Evolutionary conservation across 2,329 filamentous ascomycete species (phyloP).

Genomic region (Pyrenophora teres): DNA sequence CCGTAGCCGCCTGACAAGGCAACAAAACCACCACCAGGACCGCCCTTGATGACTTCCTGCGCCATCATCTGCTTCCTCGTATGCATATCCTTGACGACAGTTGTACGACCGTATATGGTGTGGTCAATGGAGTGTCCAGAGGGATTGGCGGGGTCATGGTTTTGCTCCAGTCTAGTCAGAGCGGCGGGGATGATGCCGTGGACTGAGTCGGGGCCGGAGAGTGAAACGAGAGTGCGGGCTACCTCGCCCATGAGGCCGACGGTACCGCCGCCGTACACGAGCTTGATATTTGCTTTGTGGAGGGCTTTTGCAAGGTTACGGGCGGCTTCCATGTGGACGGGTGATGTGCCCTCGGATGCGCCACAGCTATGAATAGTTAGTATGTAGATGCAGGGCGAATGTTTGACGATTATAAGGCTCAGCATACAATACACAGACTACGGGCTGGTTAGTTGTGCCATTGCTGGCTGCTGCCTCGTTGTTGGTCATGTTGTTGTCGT

Average conservation of each 20-base stretch:
- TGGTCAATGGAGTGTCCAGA: slow-evolving; percentile 60
- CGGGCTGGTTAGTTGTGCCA: slow-evolving; percentile 54
- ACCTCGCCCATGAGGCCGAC: slow-evolving; percentile 95
- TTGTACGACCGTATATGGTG: slow-evolving; percentile 76
- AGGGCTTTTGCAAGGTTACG: slow-evolving; percentile 74
- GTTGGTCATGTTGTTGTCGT: slow-evolving; percentile 26
- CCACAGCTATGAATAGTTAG: slow-evolving; percentile 68
- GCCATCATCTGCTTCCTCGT: slow-evolving; percentile 95
- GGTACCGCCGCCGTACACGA: slow-evolving; percentile 95
- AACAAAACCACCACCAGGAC: slow-evolving; percentile 84
- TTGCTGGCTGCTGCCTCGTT: slow-evolving; percentile 16
- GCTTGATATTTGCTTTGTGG: slow-evolving; percentile 74
- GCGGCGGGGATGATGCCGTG: slow-evolving; percentile 93
- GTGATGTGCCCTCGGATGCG: slow-evolving; percentile 72
- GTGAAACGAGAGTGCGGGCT: slow-evolving; percentile 80
- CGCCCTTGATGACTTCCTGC: slow-evolving; percentile 78
- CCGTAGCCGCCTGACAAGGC: slow-evolving; percentile 89
- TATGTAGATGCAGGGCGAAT: neutral
- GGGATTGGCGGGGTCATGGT: slow-evolving; percentile 56
- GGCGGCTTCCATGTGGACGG: slow-evolving; percentile 77
- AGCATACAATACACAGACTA: slow-evolving; percentile 83
- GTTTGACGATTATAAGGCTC: neutral
- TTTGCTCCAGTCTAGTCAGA: slow-evolving; percentile 76
- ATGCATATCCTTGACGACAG: slow-evolving; percentile 94
- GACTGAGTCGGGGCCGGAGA: slow-evolving; percentile 79